phyloP scores from a whole-genome alignment of 257 asterid species.

The Plantago ovata region DNA sequence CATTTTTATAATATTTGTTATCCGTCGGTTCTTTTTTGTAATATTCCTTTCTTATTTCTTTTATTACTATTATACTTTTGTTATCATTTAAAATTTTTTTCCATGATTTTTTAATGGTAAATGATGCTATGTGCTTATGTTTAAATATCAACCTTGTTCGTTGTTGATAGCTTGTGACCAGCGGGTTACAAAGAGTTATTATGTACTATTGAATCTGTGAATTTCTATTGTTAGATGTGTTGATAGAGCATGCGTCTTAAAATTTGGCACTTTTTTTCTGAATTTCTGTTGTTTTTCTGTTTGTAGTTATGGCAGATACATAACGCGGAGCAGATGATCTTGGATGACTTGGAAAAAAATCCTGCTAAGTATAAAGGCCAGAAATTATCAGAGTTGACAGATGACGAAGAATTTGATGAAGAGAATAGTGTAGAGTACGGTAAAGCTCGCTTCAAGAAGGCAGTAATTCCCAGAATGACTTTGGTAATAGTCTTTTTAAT shows the following conservation, averaged over 20 bases:
- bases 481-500: conserved; percentile 40
- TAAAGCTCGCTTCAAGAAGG: conserved; percentile 68
- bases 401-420: conserved; percentile 72
- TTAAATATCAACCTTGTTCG: too few relatives aligned
- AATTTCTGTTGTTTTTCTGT: conserved; percentile 6
- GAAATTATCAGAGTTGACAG: conserved; percentile 58
- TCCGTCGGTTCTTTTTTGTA: too few relatives aligned
- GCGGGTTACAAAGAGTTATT: too few relatives aligned
- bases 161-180: too few relatives aligned
- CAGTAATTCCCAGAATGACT: conserved; percentile 52
- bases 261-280: conserved; percentile 10
- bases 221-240: not conserved
- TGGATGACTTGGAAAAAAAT: conserved; percentile 82
- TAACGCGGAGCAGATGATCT: conserved; percentile 93
- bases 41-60: too few relatives aligned
- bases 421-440: conserved; percentile 58
- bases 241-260: not conserved
- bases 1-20: too few relatives aligned
- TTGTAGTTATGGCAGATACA: conserved; percentile 87
- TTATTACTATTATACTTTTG: too few relatives aligned
- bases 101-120: too few relatives aligned
- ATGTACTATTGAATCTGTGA: too few relatives aligned
- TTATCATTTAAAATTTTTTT: too few relatives aligned
- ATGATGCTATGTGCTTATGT: too few relatives aligned
- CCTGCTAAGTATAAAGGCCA: conserved; percentile 69